Percentiles rank a stretch among this genome's conserved stretches.
These are phyloP conservation scores for Globisporangium yorkense DNA, from an alignment of 352 stramenopile genomes.

Conservation along the genomic window DNA sequence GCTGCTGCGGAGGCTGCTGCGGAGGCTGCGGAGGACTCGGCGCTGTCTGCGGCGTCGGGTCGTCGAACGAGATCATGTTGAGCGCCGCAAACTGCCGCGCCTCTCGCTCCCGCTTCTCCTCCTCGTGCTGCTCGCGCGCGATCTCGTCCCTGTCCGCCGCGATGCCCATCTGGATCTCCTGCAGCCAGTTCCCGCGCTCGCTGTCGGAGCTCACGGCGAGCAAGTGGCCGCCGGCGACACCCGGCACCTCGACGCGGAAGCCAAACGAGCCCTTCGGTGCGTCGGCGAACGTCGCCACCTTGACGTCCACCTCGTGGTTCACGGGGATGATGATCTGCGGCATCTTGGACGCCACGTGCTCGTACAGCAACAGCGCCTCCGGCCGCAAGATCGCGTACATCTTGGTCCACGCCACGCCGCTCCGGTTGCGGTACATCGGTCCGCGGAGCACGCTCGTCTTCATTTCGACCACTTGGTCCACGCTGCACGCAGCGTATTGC, in stretches of 20 bases:
- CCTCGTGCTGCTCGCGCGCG: conserved; percentile 37
- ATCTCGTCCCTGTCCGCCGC: conserved; percentile 30
- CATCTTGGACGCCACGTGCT: conserved; percentile 40
- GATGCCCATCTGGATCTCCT: conserved; percentile 72
- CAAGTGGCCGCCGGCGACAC: conserved; percentile 52
- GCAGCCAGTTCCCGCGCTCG: conserved; percentile 74
- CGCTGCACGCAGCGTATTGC: conserved; percentile 72
- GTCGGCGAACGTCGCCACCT: conserved; percentile 41
- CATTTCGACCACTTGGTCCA: conserved; percentile 62
- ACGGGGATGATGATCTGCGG: conserved; percentile 75
- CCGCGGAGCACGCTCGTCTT: conserved; percentile 62
- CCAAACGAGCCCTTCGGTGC: conserved; percentile 43
- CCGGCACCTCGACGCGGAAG: conserved; percentile 58
- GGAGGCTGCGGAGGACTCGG: conserved; percentile 3
- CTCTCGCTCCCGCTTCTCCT: conserved; percentile 45
- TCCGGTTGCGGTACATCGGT: conserved; percentile 65
- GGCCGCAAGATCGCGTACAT: conserved; percentile 65
- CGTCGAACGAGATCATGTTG: conserved; percentile 81
- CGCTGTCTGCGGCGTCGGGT: conserved; percentile 12
- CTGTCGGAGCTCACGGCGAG: conserved; percentile 48
- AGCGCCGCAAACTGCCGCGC: conserved; percentile 58
- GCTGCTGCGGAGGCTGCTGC: not conserved
- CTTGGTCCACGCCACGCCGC: conserved; percentile 55
- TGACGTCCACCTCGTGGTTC: conserved; percentile 49
- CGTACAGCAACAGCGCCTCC: conserved; percentile 69